Evolutionary conservation across 2,329 filamentous ascomycete species (phyloP).

Genomic region (Beauveria asiatica): DNA sequence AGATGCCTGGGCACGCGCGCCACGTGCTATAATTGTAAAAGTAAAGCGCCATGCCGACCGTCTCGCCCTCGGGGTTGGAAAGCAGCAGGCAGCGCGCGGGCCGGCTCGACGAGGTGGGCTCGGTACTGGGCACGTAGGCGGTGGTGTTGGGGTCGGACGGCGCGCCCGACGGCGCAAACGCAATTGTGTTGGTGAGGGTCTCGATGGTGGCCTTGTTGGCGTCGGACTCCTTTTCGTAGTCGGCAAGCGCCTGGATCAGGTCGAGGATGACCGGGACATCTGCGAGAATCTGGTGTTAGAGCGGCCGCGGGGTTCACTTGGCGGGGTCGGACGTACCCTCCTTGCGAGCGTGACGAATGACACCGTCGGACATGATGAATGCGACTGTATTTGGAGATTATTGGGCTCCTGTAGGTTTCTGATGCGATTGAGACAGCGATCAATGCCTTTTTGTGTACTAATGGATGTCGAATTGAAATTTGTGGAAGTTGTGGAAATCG

Average conservation of each 20-base stretch:
- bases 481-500: not conserved
- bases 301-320: not conserved
- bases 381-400: not conserved
- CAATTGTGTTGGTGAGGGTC: conserved; percentile 64
- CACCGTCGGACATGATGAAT: not conserved
- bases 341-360: conserved; percentile 9
- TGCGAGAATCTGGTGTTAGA: conserved; percentile 26
- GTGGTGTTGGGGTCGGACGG: conserved; percentile 29
- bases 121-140: conserved; percentile 33
- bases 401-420: not conserved
- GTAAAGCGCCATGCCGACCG: conserved; percentile 75
- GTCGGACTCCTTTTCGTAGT: conserved; percentile 72
- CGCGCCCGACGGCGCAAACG: conserved; percentile 55
- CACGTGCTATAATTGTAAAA: conserved; percentile 97
- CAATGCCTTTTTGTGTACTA: not conserved
- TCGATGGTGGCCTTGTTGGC: conserved; percentile 71
- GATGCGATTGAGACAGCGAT: not conserved
- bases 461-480: not conserved
- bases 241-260: conserved; percentile 77
- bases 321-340: conserved; percentile 7
- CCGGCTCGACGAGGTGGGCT: conserved; percentile 44
- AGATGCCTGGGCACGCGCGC: conserved; percentile 79
- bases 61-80: conserved; percentile 36
- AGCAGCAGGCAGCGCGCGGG: conserved; percentile 72
- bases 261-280: conserved; percentile 74